Percentiles rank a stretch among this genome's conserved stretches.
Conservation (phyloP, 2,329 filamentous ascomycete species). For the Thermochaetoides dissita region DNA sequence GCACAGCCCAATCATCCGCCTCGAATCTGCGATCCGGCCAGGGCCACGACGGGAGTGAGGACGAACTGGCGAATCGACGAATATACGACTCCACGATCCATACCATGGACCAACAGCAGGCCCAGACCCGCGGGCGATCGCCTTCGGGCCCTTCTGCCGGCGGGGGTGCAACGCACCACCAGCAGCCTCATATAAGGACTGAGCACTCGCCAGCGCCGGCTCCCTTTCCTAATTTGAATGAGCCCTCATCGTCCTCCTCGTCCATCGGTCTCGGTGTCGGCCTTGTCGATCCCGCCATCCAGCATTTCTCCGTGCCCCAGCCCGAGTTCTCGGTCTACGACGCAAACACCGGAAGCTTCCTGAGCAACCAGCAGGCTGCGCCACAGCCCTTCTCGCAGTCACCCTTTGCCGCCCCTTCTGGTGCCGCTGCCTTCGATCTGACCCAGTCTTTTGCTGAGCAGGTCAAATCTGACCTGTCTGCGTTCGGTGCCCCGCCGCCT, state of each 20-base stretch:
- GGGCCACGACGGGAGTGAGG: too few species aligned
- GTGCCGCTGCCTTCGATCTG: constrained; percentile 25
- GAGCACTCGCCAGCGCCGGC: constrained; percentile 49
- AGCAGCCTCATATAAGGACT: constrained; percentile 52
- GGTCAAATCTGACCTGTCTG: constrained; percentile 23
- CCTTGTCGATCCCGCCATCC: constrained; percentile 35
- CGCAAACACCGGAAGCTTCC: constrained; percentile 32
- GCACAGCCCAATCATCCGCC: too few species aligned
- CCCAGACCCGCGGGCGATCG: constrained; percentile 41
- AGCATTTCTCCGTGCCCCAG: constrained; percentile 26
- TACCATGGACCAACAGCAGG: constrained; percentile 39
- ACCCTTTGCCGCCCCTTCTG: constrained; percentile 25
- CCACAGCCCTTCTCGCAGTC: constrained; percentile 26
- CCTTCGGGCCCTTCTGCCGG: constrained; percentile 35
- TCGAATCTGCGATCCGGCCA: too few species aligned
- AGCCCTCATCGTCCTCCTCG: constrained; percentile 16
- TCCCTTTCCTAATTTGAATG: constrained; percentile 37
- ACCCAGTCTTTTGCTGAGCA: constrained; percentile 32
- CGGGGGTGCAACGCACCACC: constrained; percentile 26
- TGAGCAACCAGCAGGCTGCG: constrained; percentile 34
- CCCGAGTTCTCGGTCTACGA: constrained; percentile 33
- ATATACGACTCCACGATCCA: constrained; percentile 6
- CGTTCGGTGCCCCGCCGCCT: constrained; percentile 30
- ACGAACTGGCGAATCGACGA: too few species aligned
- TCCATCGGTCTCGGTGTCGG: constrained; percentile 43